Percentiles rank a stretch among this genome's conserved stretches.
These are phyloP conservation scores for Xylariaceae sp. DNA, from an alignment of 2,329 filamentous ascomycete genomes.

Conservation along the genomic window DNA sequence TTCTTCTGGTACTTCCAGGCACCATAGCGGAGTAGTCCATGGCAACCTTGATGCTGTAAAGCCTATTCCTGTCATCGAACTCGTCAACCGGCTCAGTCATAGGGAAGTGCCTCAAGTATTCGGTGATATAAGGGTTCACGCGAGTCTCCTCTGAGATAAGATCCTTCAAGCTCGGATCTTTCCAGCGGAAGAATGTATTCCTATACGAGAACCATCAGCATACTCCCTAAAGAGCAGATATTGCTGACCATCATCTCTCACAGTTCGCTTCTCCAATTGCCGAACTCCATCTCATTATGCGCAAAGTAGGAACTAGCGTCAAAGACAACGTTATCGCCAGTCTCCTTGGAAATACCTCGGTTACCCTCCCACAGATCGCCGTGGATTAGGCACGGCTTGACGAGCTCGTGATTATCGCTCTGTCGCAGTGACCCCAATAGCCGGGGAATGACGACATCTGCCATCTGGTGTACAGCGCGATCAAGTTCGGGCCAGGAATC, in stretches of 20 bases:
- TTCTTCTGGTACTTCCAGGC: constrained; percentile 2
- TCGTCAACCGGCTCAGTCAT: constrained; percentile 14
- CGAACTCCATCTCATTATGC: constrained; percentile 37
- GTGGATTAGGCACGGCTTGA: constrained; percentile 45
- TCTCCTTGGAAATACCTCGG: constrained; percentile 30
- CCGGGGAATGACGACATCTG: constrained; percentile 14
- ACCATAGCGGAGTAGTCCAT: constrained; percentile 15
- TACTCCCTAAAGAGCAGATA: no score
- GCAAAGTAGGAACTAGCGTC: constrained; percentile 41
- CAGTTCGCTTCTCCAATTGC: constrained; percentile 10
- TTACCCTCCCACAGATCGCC: constrained; percentile 45
- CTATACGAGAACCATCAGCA: no score
- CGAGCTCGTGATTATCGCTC: constrained; percentile 29
- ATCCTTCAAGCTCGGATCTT: no score
- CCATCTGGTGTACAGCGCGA: constrained; percentile 7
- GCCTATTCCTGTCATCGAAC: constrained; percentile 24
- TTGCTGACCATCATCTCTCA: neutral
- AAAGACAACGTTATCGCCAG: constrained; percentile 35
- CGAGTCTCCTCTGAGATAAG: no score
- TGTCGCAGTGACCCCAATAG: constrained; percentile 11
- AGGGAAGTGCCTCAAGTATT: neutral
- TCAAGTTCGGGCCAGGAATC: constrained; percentile 22
- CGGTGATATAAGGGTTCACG: neutral
- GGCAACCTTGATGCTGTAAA: constrained; percentile 18
- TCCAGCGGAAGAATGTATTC: no score